Percentiles rank a stretch among this genome's conserved stretches.
These are phyloP conservation scores for Petrea volubilis DNA, from an alignment of 257 asterid genomes.

Conservation along the genomic window DNA sequence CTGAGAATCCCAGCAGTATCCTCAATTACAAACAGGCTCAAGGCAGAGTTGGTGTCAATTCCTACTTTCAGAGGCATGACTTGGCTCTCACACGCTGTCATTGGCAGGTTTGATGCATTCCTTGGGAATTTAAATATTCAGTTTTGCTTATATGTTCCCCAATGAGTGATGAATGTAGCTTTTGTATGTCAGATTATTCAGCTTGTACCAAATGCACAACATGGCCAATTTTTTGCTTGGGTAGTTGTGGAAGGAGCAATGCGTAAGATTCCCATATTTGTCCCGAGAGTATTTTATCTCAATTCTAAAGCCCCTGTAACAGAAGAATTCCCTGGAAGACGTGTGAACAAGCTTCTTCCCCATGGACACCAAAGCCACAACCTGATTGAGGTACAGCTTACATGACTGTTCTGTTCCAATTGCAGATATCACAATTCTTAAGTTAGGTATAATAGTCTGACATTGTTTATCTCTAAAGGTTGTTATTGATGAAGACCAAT, in stretches of 20 bases:
- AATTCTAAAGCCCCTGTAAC: constrained; percentile 95
- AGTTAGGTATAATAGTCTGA: constrained; percentile 5
- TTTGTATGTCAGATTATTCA: constrained; percentile 71
- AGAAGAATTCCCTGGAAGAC: constrained; percentile 96
- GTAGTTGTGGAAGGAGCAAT: constrained; percentile 83
- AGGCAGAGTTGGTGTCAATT: constrained; percentile 66
- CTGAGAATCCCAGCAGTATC: constrained; percentile 37
- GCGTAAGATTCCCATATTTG: constrained; percentile 73
- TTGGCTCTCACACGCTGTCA: constrained; percentile 74
- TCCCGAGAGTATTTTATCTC: constrained; percentile 88
- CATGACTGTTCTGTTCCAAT: constrained; percentile 7
- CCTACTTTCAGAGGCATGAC: constrained; percentile 83
- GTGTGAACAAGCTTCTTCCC: constrained; percentile 88
- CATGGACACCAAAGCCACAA: constrained; percentile 85
- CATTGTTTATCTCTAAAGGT: constrained; percentile 49
- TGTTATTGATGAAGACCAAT: constrained; percentile 83
- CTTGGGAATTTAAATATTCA: constrained; percentile 3
- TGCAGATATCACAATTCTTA: background rate
- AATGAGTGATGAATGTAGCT: constrained; percentile 21
- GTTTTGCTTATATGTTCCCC: constrained; percentile 15
- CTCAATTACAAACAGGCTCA: constrained; percentile 44
- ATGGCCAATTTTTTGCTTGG: constrained; percentile 92
- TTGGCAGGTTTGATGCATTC: constrained; percentile 81
- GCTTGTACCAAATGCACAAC: constrained; percentile 67
- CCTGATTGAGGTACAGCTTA: constrained; percentile 75